Evolutionary conservation across 192 early-diverging fungal species (phyloP).

Genomic region (Spinellus fusiger): DNA sequence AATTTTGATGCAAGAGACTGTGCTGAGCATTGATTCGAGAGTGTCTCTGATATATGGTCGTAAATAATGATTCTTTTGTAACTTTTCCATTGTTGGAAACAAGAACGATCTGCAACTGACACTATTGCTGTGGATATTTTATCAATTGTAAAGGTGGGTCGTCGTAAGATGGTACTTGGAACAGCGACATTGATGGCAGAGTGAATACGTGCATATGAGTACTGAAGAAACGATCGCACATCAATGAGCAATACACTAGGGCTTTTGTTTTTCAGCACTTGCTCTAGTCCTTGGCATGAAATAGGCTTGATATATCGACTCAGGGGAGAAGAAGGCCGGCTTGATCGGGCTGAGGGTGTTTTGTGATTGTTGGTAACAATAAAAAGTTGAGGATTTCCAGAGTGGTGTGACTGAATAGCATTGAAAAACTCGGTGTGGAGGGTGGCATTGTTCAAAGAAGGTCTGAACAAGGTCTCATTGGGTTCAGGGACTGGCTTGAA

Average conservation of each 20-base stretch:
- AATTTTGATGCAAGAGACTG: conserved; percentile 56
- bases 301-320: conserved; percentile 1
- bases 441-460: neutral
- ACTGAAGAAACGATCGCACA: conserved; percentile 52
- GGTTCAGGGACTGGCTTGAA: neutral
- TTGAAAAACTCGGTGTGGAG: conserved; percentile 23
- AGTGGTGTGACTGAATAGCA: conserved; percentile 16
- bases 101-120: conserved; percentile 35
- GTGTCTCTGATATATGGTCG: conserved; percentile 47
- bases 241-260: conserved; percentile 39
- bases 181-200: conserved; percentile 58
- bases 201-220: conserved; percentile 39
- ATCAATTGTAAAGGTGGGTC: conserved; percentile 52
- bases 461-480: neutral
- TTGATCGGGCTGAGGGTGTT: neutral
- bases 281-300: neutral
- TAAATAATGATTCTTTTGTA: conserved; percentile 59
- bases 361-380: neutral
- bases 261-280: neutral
- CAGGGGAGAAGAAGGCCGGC: neutral
- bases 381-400: neutral
- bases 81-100: conserved; percentile 43
- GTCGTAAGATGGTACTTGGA: conserved; percentile 62
- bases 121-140: conserved; percentile 46
- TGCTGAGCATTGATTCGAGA: conserved; percentile 37